A percentile compares a stretch with the other conserved stretches of the same genome.
phyloP scores from a whole-genome alignment of 1,284 basidiomycete genomes.

The Papiliotrema laurentii region DNA sequence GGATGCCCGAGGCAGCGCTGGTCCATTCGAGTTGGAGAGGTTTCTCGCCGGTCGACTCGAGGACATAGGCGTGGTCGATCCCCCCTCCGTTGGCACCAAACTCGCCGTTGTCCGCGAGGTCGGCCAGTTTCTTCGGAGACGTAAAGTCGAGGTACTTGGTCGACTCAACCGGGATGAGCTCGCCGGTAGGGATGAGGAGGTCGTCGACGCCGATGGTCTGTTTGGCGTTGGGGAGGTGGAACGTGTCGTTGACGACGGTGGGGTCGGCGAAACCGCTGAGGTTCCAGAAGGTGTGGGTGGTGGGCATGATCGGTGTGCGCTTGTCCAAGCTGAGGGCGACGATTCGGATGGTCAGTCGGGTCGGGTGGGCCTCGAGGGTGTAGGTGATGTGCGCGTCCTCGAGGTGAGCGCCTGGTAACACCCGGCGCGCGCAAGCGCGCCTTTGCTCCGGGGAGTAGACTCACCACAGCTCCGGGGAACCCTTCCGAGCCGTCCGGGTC shows the following conservation, averaged over 20 bases:
- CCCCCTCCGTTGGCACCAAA: constrained; percentile 4
- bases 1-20: constrained; percentile 13
- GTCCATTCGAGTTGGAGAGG: constrained; percentile 9
- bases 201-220: neutral
- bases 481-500: constrained; percentile 1
- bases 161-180: neutral
- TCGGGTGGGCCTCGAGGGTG: neutral
- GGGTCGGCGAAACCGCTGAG: constrained; percentile 1
- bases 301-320: constrained; percentile 5
- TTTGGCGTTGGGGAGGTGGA: constrained; percentile 2
- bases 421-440: neutral
- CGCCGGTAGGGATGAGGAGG: neutral
- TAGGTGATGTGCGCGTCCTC: constrained; percentile 4
- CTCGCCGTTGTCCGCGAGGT: constrained; percentile 4
- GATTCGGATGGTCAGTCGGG: constrained; percentile 2
- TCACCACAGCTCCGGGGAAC: constrained; percentile 4
- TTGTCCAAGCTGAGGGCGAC: constrained; percentile 3
- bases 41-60: constrained; percentile 1
- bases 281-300: constrained; percentile 5
- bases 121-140: constrained; percentile 10
- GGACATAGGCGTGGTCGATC: constrained; percentile 1
- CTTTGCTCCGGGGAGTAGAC: neutral
- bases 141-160: constrained; percentile 2
- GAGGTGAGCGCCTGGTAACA: neutral
- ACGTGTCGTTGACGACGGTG: constrained; percentile 1